Percentiles rank a stretch among this genome's conserved stretches.
These are phyloP conservation scores for Colletotrichum echinochloae DNA, from an alignment of 2,329 filamentous ascomycete genomes.

Conservation along the genomic window DNA sequence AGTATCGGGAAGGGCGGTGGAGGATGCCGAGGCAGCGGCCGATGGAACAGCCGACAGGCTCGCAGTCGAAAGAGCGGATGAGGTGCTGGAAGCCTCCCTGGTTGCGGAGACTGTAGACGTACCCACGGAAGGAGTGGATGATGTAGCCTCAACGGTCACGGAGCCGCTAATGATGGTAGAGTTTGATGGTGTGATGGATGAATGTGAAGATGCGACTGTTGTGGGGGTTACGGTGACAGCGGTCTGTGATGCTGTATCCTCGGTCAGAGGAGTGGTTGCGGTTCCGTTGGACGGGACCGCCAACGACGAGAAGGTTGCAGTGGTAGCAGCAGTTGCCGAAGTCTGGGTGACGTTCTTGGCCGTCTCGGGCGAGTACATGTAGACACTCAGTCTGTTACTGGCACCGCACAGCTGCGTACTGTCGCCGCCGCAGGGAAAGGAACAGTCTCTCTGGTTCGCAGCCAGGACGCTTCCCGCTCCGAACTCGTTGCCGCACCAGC, in stretches of 20 bases:
- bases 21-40: background rate
- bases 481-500: slow-evolving; percentile 53
- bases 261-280: slow-evolving; percentile 1
- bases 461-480: slow-evolving; percentile 46
- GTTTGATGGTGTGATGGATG: background rate
- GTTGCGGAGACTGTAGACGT: slow-evolving; percentile 17
- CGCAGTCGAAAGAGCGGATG: slow-evolving; percentile 1
- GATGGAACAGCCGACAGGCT: background rate
- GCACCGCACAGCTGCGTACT: slow-evolving; percentile 52
- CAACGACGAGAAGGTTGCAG: slow-evolving; percentile 1
- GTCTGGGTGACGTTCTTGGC: background rate
- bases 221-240: background rate
- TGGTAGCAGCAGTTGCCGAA: background rate
- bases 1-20: background rate
- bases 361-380: slow-evolving; percentile 42
- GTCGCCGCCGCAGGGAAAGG: slow-evolving; percentile 50
- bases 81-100: background rate
- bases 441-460: slow-evolving; percentile 49
- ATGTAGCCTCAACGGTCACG: background rate
- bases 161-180: slow-evolving; percentile 18
- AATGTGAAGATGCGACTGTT: background rate
- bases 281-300: slow-evolving; percentile 1
- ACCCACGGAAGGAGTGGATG: background rate
- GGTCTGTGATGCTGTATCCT: background rate
- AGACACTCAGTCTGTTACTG: slow-evolving; percentile 49